phyloP scores from a whole-genome alignment of 257 asterid genomes.

The Lavandula angustifolia region DNA sequence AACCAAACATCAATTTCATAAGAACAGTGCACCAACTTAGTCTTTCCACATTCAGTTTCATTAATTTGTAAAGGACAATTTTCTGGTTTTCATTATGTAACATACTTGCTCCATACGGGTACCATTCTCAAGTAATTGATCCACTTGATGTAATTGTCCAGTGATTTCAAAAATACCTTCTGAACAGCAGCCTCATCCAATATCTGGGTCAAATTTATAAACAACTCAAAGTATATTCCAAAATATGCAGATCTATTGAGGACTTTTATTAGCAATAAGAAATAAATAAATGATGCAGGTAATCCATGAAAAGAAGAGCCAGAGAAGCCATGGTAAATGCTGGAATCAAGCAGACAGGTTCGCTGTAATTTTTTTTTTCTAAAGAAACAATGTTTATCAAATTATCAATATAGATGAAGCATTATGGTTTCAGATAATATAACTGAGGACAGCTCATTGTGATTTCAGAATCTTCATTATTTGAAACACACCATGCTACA shows the following conservation, averaged over 20 bases:
- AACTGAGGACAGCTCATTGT: neutral
- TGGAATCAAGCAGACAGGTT: constrained; percentile 5
- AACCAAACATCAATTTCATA: constrained; percentile 13
- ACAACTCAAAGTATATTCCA: constrained; percentile 26
- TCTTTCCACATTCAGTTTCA: constrained; percentile 21
- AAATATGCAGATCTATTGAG: constrained; percentile 16
- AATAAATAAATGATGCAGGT: constrained; percentile 14
- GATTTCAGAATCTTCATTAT: neutral
- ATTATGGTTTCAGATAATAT: neutral
- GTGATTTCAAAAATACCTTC: constrained; percentile 79
- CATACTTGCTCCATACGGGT: constrained; percentile 99
- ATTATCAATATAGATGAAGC: neutral
- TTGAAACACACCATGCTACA: neutral
- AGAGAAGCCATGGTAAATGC: neutral
- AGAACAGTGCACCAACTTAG: constrained; percentile 17
- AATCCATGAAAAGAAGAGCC: neutral
- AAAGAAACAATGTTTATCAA: neutral
- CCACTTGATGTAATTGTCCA: constrained; percentile 97
- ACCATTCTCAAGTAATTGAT: constrained; percentile 71
- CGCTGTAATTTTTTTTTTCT: neutral
- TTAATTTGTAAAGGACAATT: constrained; percentile 18
- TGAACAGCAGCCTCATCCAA: constrained; percentile 98
- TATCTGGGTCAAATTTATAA: constrained; percentile 52
- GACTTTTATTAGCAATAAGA: constrained; percentile 15
- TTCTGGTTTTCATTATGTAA: neutral